Base-by-base conservation (phyloP, 1,284 basidiomycete genomes). In the Sphaerobolus stellatus region DNA sequence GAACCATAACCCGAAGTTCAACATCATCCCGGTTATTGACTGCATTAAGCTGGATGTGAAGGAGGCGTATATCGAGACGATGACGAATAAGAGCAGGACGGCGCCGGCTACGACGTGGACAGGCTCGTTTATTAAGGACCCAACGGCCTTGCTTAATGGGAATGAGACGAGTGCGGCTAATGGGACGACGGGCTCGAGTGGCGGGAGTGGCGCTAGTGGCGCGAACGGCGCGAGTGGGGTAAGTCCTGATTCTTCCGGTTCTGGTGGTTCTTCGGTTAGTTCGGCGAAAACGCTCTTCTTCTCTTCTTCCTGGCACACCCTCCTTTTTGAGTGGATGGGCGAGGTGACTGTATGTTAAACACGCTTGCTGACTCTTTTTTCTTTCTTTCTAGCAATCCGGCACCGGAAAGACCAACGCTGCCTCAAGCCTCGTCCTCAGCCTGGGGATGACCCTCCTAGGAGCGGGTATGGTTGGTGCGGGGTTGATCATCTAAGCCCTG, bases 1-100 rank as follows among this genome's bases (percentile, higher is more conserved):
- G 59, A 75, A 59, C 13, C 82, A 81, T 71, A 71, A 77, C 4
- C 49, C 54, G 36, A 7, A 27, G 27, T 36, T 20, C 31, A 5
- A 27, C 2, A 45, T 24, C 29, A 18, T 24, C 40, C 43, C 53
- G 4, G 44, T 54, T 25, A 43, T 34, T 22, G 41, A 54, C 30
- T 54, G 53, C 34, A 33, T 38, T 4, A 29, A 44, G 2, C 33
- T 33, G 11, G 30, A 27, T 25, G 25, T 40, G 5, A 2, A 8
- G 14, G 47, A 54, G 13, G 53, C 46, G 5, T 54, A 54, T 27
- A 34, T 40, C 18, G 53, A 54, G 22, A 54, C 53, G 3, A 9
- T n/a, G 6, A 25, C n/a, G 25, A 44, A 52, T 22, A 44, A 52
- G 25, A 43, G n/a, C n/a, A 20, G 41, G 9, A 43, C 41, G 3